A percentile compares a stretch with the other conserved stretches of the same genome.
phyloP scores from a whole-genome alignment of 2,329 filamentous ascomycete species.

The Alternaria angustiovoidea region DNA sequence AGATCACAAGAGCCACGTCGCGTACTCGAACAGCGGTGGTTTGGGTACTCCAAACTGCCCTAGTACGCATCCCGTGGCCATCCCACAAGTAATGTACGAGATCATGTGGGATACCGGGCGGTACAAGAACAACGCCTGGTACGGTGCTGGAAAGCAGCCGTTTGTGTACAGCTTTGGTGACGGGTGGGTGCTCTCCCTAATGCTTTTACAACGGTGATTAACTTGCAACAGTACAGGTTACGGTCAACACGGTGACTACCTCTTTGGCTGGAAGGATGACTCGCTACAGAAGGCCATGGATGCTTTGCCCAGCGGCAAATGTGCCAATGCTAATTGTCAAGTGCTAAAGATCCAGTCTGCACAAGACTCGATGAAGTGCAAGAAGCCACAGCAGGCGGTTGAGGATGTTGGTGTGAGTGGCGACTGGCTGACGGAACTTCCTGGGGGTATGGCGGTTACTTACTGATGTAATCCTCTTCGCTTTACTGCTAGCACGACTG shows the following conservation, averaged over 20 bases:
- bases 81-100: constrained; percentile 58
- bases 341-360: constrained; percentile 43
- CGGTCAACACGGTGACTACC: constrained; percentile 35
- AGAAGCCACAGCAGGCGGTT: constrained; percentile 55
- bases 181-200: constrained; percentile 19
- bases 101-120: constrained; percentile 55
- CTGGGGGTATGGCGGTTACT: constrained; percentile 35
- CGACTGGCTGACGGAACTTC: constrained; percentile 40
- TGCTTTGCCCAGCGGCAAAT: constrained; percentile 36
- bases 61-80: constrained; percentile 53
- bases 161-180: constrained; percentile 42
- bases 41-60: constrained; percentile 57
- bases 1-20: constrained; percentile 70
- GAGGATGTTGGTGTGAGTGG: constrained; percentile 53
- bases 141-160: constrained; percentile 34
- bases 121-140: constrained; percentile 37
- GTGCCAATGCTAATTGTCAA: constrained; percentile 41
- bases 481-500: neutral
- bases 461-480: constrained; percentile 9
- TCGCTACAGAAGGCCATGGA: constrained; percentile 43
- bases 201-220: neutral
- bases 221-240: constrained; percentile 14
- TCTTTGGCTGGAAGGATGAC: constrained; percentile 42
- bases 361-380: constrained; percentile 34
- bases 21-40: constrained; percentile 60